Percentiles rank a stretch among this genome's conserved stretches.
Conservation (phyloP, 2,329 filamentous ascomycete genomes). For the Talaromyces piceae region DNA sequence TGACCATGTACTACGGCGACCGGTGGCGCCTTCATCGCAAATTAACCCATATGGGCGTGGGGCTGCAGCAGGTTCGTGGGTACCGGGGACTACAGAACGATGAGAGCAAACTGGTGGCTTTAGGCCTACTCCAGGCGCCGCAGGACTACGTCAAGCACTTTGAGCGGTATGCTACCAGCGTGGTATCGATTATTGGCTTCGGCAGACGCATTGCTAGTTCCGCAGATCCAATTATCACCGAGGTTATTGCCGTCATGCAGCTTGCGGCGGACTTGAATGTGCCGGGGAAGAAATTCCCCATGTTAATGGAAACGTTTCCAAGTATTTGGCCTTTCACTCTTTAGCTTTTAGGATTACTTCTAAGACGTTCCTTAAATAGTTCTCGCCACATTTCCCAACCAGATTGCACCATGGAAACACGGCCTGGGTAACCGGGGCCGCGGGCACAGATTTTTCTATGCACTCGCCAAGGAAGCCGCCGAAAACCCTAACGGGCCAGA, state of each 20-base stretch:
- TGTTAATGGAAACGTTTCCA: conserved; percentile 52
- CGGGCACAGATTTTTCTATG: conserved; percentile 46
- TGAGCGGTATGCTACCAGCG: conserved; percentile 43
- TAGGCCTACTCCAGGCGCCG: conserved; percentile 20
- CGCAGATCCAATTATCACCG: conserved; percentile 29
- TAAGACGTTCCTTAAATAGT: conserved; percentile 14
- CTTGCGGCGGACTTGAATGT: conserved; percentile 50
- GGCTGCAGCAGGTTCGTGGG: conserved; percentile 48
- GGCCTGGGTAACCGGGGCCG: conserved; percentile 41
- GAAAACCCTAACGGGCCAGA: conserved; percentile 31
- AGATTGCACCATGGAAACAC: conserved; percentile 46
- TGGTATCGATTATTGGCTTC: conserved; percentile 47
- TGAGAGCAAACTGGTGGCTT: conserved; percentile 39
- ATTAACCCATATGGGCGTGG: conserved; percentile 47
- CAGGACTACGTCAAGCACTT: conserved; percentile 40
- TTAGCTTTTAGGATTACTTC: too few relatives aligned
- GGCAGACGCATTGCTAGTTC: conserved; percentile 38
- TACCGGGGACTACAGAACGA: conserved; percentile 51
- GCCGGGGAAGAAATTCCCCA: conserved; percentile 49
- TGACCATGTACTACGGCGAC: conserved; percentile 19
- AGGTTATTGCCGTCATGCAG: conserved; percentile 55
- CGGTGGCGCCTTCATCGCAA: conserved; percentile 39
- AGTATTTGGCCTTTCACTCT: conserved; percentile 4
- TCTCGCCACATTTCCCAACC: conserved; percentile 43
- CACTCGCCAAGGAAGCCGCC: conserved; percentile 45